Evolutionary conservation across 176 grass and related monocot genomes (phyloP).

Genomic region (Microstegium vimineum): DNA sequence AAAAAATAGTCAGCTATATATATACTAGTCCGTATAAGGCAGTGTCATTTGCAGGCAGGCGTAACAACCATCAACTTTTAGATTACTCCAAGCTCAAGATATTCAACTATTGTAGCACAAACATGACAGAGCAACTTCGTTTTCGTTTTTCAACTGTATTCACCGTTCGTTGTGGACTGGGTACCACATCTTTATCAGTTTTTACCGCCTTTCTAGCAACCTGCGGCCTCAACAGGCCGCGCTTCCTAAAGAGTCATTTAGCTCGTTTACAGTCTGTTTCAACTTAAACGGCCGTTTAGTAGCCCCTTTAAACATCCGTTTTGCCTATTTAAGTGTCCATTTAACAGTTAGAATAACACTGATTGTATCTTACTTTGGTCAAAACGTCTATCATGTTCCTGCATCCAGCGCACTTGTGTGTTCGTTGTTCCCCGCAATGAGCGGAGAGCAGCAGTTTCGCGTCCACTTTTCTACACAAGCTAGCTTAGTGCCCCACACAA

Average conservation of each 20-base stretch:
- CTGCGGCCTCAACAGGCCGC: too few species aligned
- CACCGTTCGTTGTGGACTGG: too few species aligned
- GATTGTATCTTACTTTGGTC: not conserved
- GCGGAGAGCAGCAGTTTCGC: constrained; percentile 22
- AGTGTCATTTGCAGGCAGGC: not conserved
- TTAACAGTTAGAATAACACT: not conserved
- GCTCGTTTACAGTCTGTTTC: not conserved
- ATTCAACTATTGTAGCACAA: not conserved
- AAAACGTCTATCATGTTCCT: not conserved
- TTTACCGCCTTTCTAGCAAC: too few species aligned
- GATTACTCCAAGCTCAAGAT: not conserved
- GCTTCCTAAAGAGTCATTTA: too few species aligned
- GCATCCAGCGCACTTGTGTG: constrained; percentile 1
- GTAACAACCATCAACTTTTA: not conserved
- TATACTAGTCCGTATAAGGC: too few species aligned
- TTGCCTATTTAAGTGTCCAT: not conserved
- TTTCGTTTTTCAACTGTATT: not conserved
- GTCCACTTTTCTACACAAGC: not conserved
- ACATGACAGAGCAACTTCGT: constrained; percentile 1
- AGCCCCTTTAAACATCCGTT: not conserved
- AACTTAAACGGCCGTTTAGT: too few species aligned
- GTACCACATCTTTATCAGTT: too few species aligned
- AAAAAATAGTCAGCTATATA: not conserved
- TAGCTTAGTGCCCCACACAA: constrained; percentile 27
- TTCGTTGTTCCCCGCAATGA: constrained; percentile 36